A percentile compares a stretch with the other conserved stretches of the same genome.
Conservation (phyloP, 2,329 filamentous ascomycete genomes). For the Pestalotiopsis sp. region DNA sequence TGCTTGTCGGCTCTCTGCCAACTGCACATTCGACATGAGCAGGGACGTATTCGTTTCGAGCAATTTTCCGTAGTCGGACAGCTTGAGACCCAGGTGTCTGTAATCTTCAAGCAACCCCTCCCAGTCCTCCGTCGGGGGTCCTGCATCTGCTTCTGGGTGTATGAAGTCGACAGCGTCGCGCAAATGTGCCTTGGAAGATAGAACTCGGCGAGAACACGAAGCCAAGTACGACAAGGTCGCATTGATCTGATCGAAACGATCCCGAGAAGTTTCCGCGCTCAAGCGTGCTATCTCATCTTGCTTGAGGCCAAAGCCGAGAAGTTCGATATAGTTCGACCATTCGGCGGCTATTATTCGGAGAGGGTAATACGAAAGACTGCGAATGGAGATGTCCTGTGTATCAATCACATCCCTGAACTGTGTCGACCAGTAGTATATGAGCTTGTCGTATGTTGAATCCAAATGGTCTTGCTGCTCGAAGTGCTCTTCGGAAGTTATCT, state of each 20-base stretch:
- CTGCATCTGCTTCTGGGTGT: background rate
- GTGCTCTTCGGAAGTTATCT: background rate
- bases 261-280: background rate
- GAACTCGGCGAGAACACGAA: background rate
- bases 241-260: background rate
- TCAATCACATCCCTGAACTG: background rate
- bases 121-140: background rate
- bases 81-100: background rate
- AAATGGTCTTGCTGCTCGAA: background rate
- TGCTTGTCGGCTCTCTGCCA: background rate
- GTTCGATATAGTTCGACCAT: background rate
- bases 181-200: background rate
- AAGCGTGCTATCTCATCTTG: background rate
- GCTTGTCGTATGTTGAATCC: background rate
- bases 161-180: background rate
- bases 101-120: background rate
- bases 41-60: background rate
- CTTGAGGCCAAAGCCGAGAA: background rate
- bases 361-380: background rate
- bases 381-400: background rate
- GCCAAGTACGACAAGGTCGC: background rate
- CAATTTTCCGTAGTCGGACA: background rate
- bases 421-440: background rate
- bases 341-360: background rate
- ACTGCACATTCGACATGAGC: background rate